phyloP scores from a whole-genome alignment of 139 green algal species.

The Tetradesmus obliquus region DNA sequence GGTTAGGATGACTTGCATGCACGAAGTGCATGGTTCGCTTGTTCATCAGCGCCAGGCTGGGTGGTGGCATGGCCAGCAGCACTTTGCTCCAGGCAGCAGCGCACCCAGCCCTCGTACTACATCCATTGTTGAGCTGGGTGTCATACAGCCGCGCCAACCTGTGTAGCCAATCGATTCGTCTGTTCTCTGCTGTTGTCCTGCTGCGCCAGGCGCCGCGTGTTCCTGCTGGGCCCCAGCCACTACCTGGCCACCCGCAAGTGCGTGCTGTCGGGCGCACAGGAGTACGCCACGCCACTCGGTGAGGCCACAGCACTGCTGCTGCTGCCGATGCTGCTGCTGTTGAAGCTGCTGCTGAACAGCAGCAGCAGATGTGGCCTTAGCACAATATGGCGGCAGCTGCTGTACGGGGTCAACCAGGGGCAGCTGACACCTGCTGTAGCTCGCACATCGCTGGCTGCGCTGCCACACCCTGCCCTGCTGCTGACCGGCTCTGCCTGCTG shows the following conservation, averaged over 20 bases:
- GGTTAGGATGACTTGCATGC: background rate
- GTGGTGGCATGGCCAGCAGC: background rate
- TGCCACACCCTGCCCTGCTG: background rate
- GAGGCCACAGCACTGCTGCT: background rate
- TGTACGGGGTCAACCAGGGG: too few species aligned
- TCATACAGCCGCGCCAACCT: background rate
- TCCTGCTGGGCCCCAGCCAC: conserved; percentile 93
- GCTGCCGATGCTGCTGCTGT: background rate
- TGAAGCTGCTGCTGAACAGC: background rate
- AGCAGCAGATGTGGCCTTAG: background rate
- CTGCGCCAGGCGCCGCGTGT: conserved; percentile 67
- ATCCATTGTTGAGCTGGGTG: background rate
- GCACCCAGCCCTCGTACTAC: too few species aligned
- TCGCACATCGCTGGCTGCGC: background rate
- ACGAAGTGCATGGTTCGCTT: too few species aligned
- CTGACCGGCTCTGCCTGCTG: background rate
- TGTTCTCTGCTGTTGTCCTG: background rate
- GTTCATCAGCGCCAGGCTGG: too few species aligned
- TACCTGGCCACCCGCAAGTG: conserved; percentile 88
- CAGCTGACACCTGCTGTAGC: too few species aligned
- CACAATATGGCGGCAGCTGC: background rate
- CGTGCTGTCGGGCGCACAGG: conserved; percentile 68
- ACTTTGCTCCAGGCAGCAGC: too few species aligned
- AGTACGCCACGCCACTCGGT: conserved; percentile 92
- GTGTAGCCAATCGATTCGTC: background rate